phyloP scores from a whole-genome alignment of 2,329 filamentous ascomycete species.

The Neofusicoccum ribis region DNA sequence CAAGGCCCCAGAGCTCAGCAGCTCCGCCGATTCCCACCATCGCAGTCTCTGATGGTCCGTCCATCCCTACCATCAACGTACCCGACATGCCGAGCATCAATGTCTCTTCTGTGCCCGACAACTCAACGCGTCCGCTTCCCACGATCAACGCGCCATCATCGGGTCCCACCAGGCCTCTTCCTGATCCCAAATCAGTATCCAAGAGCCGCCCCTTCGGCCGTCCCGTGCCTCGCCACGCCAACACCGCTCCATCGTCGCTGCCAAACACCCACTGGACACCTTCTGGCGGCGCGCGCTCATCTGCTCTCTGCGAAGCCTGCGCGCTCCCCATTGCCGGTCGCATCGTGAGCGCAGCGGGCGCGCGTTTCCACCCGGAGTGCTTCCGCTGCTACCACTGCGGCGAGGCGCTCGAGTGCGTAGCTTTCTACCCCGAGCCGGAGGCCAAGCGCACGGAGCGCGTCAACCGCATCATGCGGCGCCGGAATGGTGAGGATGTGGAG shows the following conservation, averaged over 20 bases:
- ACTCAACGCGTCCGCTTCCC: constrained; percentile 26
- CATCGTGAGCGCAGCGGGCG: constrained; percentile 79
- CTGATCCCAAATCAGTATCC: constrained; percentile 8
- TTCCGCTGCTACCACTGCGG: constrained; percentile 87
- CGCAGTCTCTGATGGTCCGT: constrained; percentile 7
- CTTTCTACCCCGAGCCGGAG: constrained; percentile 91
- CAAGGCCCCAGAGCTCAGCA: constrained; percentile 46
- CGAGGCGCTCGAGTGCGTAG: constrained; percentile 87
- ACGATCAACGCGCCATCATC: constrained; percentile 22
- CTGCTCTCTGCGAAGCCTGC: constrained; percentile 82
- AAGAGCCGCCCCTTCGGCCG: constrained; percentile 28
- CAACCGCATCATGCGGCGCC: constrained; percentile 67
- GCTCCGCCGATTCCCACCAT: constrained; percentile 25
- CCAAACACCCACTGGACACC: constrained; percentile 49
- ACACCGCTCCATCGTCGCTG: constrained; percentile 34
- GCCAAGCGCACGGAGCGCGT: constrained; percentile 69
- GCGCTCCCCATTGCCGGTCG: constrained; percentile 82
- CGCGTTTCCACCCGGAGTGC: constrained; percentile 89
- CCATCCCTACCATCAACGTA: constrained; percentile 48
- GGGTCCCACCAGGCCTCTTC: constrained; percentile 6
- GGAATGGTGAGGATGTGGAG: constrained; percentile 52
- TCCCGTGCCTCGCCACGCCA: constrained; percentile 34
- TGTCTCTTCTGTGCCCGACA: constrained; percentile 23
- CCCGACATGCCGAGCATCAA: constrained; percentile 42
- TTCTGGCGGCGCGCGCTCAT: constrained; percentile 50